These are phyloP conservation scores for Stropharia rugosoannulata DNA, from an alignment of 768 basidiomycete species.

Conservation along the genomic window DNA sequence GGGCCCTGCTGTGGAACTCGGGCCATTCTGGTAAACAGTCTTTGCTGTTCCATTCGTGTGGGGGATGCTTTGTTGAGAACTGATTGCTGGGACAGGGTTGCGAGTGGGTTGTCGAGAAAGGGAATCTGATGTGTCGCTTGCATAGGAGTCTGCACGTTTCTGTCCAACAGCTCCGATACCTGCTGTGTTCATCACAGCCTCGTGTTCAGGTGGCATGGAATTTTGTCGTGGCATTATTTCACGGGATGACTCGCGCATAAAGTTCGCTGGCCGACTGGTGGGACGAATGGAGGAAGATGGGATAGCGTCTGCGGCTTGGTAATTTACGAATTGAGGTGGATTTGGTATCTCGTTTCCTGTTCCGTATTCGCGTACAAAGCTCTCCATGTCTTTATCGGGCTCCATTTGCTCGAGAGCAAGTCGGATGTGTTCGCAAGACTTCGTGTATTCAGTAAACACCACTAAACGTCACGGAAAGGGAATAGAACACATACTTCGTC, in stretches of 20 bases:
- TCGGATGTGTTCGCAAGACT: conserved; percentile 93
- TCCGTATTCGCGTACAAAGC: conserved; percentile 85
- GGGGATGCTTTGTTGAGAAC: conserved; percentile 18
- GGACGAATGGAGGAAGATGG: conserved; percentile 58
- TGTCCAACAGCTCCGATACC: conserved; percentile 68
- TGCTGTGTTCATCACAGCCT: conserved; percentile 55
- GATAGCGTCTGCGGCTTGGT: conserved; percentile 63
- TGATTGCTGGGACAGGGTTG: conserved; percentile 13
- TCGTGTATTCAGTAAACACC: conserved; percentile 4
- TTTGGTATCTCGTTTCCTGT: conserved; percentile 90
- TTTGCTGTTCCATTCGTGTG: conserved; percentile 30
- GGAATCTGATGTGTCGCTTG: conserved; percentile 21
- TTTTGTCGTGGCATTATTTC: conserved; percentile 30
- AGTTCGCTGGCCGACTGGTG: conserved; percentile 57
- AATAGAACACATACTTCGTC: conserved; percentile 69
- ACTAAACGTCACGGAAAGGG: background rate
- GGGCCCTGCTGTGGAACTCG: conserved; percentile 8
- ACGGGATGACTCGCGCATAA: conserved; percentile 43
- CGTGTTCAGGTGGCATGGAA: conserved; percentile 34
- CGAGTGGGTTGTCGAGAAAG: conserved; percentile 34
- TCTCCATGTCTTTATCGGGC: conserved; percentile 82
- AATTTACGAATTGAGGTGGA: conserved; percentile 84
- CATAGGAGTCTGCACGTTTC: conserved; percentile 31
- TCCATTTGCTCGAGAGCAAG: conserved; percentile 88
- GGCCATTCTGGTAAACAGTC: conserved; percentile 5